Evolutionary conservation across 192 early-diverging fungal genomes (phyloP), one percentile per base, ranked within the genome.

Genomic region (Linnemannia elongata): DNA sequence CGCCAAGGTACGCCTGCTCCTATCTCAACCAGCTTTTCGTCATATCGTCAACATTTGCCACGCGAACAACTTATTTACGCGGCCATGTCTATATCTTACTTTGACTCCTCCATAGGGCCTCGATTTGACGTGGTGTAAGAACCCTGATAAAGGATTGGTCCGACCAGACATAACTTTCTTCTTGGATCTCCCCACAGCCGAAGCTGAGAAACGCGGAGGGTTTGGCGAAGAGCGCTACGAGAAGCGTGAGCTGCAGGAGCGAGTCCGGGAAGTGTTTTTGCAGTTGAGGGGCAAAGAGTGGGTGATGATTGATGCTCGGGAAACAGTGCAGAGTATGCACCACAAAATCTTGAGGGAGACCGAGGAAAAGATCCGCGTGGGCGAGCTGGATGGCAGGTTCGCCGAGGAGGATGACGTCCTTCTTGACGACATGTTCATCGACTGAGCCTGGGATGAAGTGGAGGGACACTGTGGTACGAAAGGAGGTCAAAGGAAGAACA

Each of bases 141-240:
- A 90, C 3, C 93, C 95, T 18, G 99, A 99, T 88, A 88, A 92
- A 35, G 98, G 98, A 2, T 89, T 99, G 27, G 80, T 96, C 1
- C 89, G 90, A 7, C 98, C 98, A 24, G 98, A 99, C 76, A 55
- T 96, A 10, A 96, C 98, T 30, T 89, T 99, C 54, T 99, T 97
- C 82, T 78, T 99, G 77, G 97, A 99, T 76, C 90, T 98, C 44
- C 90, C 94, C 8, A 91, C 94, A 3, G 90, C 93, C 15, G 95
- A 94, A 49, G 96, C 97, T 0, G 93, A 94, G 36, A 89, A 92
- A 74, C 91, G 98, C 30, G 94, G 91, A 13, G 97, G 95, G n/a
- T 99, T 93, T 89, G 98, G 98, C 35, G 92, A 93, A 18, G 98
- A 99, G 81, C 90, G 96, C 4, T 99, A 99, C 81, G 98, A 99